These are phyloP conservation scores for Blastobotrys attinorum DNA, from an alignment of 805 yeast species.

Conservation along the genomic window DNA sequence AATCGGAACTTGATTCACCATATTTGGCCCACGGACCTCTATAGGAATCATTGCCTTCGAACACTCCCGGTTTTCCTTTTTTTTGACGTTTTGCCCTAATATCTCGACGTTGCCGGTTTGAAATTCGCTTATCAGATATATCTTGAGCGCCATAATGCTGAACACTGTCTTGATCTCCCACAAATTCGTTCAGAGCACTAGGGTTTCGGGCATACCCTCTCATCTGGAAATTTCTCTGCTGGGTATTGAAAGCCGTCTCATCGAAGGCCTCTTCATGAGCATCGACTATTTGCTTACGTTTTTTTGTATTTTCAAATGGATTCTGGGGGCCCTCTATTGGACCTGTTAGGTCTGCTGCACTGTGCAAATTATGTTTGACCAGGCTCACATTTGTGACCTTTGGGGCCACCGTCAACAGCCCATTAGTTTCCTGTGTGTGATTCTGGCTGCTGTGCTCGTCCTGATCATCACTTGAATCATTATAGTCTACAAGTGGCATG, in stretches of 20 bases:
- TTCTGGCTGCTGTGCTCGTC: not conserved
- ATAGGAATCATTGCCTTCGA: slow-evolving; percentile 39
- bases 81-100: slow-evolving; percentile 31
- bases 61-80: slow-evolving; percentile 34
- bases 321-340: slow-evolving; percentile 9
- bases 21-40: slow-evolving; percentile 62
- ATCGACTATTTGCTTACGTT: slow-evolving; percentile 22
- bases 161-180: slow-evolving; percentile 21
- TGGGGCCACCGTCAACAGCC: not conserved
- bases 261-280: slow-evolving; percentile 33
- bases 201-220: slow-evolving; percentile 30
- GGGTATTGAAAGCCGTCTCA: slow-evolving; percentile 34
- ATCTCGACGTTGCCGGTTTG: slow-evolving; percentile 27
- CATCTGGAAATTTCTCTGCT: slow-evolving; percentile 32
- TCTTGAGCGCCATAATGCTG: slow-evolving; percentile 22
- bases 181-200: slow-evolving; percentile 8
- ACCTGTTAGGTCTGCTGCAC: not conserved
- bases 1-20: slow-evolving; percentile 17
- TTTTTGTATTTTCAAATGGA: slow-evolving; percentile 9
- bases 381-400: not conserved
- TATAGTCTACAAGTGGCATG: slow-evolving; percentile 8
- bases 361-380: too few species aligned
- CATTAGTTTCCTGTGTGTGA: not conserved
- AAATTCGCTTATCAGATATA: slow-evolving; percentile 19
- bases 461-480: slow-evolving; percentile 5